Base-by-base conservation (phyloP, 345 rosid species). In the Populus tremula region DNA sequence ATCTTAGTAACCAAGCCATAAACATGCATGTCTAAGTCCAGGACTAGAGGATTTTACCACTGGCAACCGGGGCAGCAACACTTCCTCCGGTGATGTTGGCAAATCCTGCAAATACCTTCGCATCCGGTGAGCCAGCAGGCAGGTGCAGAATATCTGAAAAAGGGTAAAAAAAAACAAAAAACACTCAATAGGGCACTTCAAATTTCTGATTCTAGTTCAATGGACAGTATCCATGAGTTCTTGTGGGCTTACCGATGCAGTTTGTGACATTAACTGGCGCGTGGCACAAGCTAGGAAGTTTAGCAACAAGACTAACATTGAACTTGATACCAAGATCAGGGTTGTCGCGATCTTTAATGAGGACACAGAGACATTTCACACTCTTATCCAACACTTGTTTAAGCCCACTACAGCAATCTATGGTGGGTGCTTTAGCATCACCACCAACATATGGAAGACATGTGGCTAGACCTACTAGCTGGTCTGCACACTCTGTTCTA, bases 371-470 rank as follows among this genome's bases (percentile, higher is more conserved):
- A 76, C 97, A 94, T 82, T 86, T 94, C 78, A 13, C 72, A 87
- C 94, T 91, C 82, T 88, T 91, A 3, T 68, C 80, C 3, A 93
- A 70, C 50, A 91, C 91, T 64, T 84, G 86, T 45, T 85, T 86
- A 14, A 94, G 82, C 16, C 97, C 97, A 2, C 73, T 69, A 84
- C 98, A 94, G 69, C 98, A 94, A 59, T 91, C 97, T 6, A 79
- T 35, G 25, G 95, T 85, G 0, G 97, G 98, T 36, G 85, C 80
- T 74, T 86, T 90, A 3, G 90, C 82, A 0, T 84, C 69, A 5
- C 95, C 95, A 27, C 97, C 88, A 8, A 89, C 97, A 20, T 88
- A 94, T 3, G 95, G 86, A n/a, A 94, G 85, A 62, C 97, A 94
- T 0, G 93, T 63, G 17, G 94, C 82, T 4, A 94, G 85, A 31